Evolutionary conservation across 768 basidiomycete genomes (phyloP).

Genomic region (Calocybe gangraenosa): DNA sequence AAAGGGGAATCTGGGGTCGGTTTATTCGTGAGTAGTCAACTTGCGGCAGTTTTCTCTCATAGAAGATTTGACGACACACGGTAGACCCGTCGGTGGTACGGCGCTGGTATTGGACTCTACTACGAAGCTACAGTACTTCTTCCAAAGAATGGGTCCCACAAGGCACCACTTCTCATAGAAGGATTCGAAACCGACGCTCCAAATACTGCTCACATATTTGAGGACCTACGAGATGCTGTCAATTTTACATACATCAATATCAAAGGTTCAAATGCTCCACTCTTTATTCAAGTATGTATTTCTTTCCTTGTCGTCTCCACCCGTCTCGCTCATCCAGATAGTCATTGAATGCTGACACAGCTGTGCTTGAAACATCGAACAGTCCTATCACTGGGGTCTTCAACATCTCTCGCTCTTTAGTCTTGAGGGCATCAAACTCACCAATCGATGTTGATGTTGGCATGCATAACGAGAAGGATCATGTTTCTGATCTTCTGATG

Average conservation of each 20-base stretch:
- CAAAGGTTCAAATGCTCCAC: constrained; percentile 27
- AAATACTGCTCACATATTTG: constrained; percentile 34
- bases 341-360: constrained; percentile 18
- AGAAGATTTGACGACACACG: background rate
- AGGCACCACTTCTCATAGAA: constrained; percentile 29
- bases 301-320: background rate
- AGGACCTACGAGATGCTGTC: constrained; percentile 27
- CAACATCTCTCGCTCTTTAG: constrained; percentile 30
- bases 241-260: constrained; percentile 34
- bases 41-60: background rate
- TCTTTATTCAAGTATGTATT: constrained; percentile 29
- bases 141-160: constrained; percentile 22
- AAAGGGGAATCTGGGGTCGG: constrained; percentile 28
- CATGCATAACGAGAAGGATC: constrained; percentile 24
- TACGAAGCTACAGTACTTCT: constrained; percentile 35
- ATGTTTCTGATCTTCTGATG: constrained; percentile 24
- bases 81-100: constrained; percentile 8
- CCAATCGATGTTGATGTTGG: constrained; percentile 34
- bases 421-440: constrained; percentile 37
- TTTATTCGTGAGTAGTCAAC: constrained; percentile 27
- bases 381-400: constrained; percentile 40
- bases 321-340: constrained; percentile 4
- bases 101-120: constrained; percentile 2
- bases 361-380: constrained; percentile 22
- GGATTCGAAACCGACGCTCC: constrained; percentile 38